Evolutionary conservation across 2,329 filamentous ascomycete genomes (phyloP).

Genomic region (Trichoderma simmonsii): DNA sequence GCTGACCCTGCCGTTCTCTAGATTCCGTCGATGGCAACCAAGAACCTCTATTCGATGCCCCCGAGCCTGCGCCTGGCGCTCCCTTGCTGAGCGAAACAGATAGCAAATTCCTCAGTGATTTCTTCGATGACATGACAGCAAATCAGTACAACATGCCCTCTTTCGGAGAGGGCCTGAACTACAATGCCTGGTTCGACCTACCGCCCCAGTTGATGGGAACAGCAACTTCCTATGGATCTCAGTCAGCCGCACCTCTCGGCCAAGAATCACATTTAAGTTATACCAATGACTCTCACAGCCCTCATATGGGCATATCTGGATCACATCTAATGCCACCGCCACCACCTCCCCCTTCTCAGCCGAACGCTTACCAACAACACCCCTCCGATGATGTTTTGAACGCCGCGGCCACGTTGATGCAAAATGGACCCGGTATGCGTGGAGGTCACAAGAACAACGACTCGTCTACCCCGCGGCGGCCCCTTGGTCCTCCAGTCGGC

Average conservation of each 20-base stretch:
- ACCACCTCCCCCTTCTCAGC: constrained; percentile 25
- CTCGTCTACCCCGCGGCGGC: constrained; percentile 24
- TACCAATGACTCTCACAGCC: constrained; percentile 20
- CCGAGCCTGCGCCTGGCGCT: constrained; percentile 61
- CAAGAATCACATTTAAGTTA: constrained; percentile 25
- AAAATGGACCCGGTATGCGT: constrained; percentile 37
- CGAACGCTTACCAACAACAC: constrained; percentile 30
- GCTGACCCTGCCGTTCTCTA: constrained; percentile 27
- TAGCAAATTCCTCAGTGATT: constrained; percentile 54
- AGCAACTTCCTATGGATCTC: constrained; percentile 59
- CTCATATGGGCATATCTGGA: constrained; percentile 22
- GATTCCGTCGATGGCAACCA: constrained; percentile 45
- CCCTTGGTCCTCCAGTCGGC: constrained; percentile 36
- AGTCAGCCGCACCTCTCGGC: constrained; percentile 32
- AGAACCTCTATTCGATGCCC: constrained; percentile 51
- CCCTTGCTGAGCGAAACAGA: constrained; percentile 63
- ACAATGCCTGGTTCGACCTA: constrained; percentile 54
- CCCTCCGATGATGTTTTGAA: constrained; percentile 53
- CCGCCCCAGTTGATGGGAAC: constrained; percentile 66
- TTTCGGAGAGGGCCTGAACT: constrained; percentile 51
- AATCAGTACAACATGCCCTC: constrained; percentile 49
- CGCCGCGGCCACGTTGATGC: constrained; percentile 52
- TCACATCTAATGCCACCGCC: constrained; percentile 38
- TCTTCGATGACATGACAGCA: constrained; percentile 54
- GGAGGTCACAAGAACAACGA: constrained; percentile 28